phyloP scores from a whole-genome alignment of 2,329 filamentous ascomycete genomes.

The Calonectria pteridis region DNA sequence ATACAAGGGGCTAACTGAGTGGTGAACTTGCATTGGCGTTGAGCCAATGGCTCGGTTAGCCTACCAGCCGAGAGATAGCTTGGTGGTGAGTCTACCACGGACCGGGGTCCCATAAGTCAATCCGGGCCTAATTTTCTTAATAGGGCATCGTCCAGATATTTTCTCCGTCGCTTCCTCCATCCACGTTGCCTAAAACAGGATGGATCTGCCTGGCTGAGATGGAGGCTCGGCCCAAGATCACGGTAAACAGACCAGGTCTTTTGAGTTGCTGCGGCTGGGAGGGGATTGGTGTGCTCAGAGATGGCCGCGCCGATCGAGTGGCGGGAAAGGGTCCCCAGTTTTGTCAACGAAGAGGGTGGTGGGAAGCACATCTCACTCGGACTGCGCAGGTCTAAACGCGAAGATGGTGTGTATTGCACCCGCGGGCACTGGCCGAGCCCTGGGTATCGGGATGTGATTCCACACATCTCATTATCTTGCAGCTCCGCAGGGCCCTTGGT shows the following conservation, averaged over 20 bases:
- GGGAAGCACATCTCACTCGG: not conserved
- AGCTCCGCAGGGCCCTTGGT: not conserved
- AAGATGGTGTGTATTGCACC: not conserved
- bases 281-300: not conserved
- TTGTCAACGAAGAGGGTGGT: not conserved
- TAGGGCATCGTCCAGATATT: constrained; percentile 7
- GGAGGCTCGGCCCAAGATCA: not conserved
- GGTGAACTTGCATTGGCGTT: constrained; percentile 3
- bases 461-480: not conserved
- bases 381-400: not conserved
- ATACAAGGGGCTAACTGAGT: not conserved
- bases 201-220: not conserved
- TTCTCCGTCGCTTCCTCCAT: not conserved
- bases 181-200: not conserved
- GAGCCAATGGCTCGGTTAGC: not conserved
- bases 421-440: not conserved
- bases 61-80: constrained; percentile 1
- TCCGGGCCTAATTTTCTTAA: not conserved
- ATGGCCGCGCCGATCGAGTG: not conserved
- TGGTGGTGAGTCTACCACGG: not conserved
- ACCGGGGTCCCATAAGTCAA: not conserved
- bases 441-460: not conserved
- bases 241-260: not conserved
- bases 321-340: not conserved
- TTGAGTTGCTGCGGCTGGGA: not conserved